Evolutionary conservation across 805 yeast genomes (phyloP).

Genomic region (Starmerella vitae): DNA sequence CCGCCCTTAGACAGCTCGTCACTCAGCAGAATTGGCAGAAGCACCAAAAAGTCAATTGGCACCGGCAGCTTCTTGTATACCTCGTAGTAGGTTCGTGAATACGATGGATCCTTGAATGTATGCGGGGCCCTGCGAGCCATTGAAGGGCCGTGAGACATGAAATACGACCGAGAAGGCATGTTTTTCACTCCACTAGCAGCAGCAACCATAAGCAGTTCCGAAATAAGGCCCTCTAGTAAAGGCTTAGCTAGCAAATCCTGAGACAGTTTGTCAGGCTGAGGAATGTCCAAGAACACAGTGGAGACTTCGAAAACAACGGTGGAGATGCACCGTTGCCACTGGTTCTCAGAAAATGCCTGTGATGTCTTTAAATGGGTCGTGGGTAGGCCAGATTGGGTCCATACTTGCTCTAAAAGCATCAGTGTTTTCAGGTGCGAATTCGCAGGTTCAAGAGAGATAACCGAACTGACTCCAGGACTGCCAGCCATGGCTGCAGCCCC

Average conservation of each 20-base stretch:
- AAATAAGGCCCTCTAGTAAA: slow-evolving; percentile 61
- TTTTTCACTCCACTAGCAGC: slow-evolving; percentile 52
- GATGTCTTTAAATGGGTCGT: slow-evolving; percentile 30
- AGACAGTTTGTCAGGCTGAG: slow-evolving; percentile 44
- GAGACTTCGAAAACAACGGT: slow-evolving; percentile 66
- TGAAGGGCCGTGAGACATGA: slow-evolving; percentile 12
- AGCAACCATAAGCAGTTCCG: slow-evolving; percentile 54
- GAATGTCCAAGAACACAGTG: slow-evolving; percentile 57
- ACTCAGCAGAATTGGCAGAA: slow-evolving; percentile 81
- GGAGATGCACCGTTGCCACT: slow-evolving; percentile 78
- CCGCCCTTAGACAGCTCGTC: slow-evolving; percentile 58
- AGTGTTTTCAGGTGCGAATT: slow-evolving; percentile 3
- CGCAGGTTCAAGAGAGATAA: slow-evolving; percentile 17
- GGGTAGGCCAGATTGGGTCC: slow-evolving; percentile 12
- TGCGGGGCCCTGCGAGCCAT: slow-evolving; percentile 24
- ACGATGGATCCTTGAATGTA: slow-evolving; percentile 27
- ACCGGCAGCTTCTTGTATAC: slow-evolving; percentile 45
- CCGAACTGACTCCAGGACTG: background rate
- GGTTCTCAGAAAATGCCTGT: slow-evolving; percentile 40
- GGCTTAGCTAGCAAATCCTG: slow-evolving; percentile 75
- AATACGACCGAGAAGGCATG: slow-evolving; percentile 31
- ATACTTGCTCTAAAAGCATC: slow-evolving; percentile 14
- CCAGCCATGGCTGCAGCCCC: slow-evolving; percentile 2
- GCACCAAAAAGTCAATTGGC: slow-evolving; percentile 58
- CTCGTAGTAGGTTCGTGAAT: slow-evolving; percentile 54